These are phyloP conservation scores for Termitomyces sp. DNA, from an alignment of 768 basidiomycete genomes.

Conservation along the genomic window DNA sequence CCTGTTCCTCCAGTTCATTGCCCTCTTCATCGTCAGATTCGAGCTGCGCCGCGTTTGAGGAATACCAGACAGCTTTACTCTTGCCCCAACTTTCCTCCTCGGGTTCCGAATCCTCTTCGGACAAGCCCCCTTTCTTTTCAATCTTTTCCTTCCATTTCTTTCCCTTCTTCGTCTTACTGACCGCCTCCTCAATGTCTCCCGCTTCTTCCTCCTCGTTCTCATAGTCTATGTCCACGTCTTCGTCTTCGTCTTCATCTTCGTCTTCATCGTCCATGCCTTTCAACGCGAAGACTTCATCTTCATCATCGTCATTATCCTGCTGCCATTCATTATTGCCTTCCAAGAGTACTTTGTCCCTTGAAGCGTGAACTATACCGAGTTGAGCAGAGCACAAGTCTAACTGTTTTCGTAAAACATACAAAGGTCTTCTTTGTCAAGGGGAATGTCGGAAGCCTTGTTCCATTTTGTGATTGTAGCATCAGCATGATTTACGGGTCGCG, in stretches of 20 bases:
- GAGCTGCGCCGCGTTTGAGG: constrained; percentile 74
- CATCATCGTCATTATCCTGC: constrained; percentile 52
- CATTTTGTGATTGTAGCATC: constrained; percentile 58
- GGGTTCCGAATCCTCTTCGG: constrained; percentile 25
- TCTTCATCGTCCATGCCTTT: constrained; percentile 49
- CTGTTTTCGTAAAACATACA: constrained; percentile 41
- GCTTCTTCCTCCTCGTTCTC: constrained; percentile 27
- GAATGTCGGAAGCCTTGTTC: constrained; percentile 64
- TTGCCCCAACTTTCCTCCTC: constrained; percentile 80
- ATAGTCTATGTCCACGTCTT: constrained; percentile 29
- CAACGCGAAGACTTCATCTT: constrained; percentile 80
- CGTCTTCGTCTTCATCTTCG: constrained; percentile 16
- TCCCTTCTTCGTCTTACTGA: constrained; percentile 14
- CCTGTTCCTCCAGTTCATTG: constrained; percentile 82
- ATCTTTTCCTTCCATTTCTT: constrained; percentile 18
- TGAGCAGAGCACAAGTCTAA: constrained; percentile 1
- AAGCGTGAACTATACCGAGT: constrained; percentile 53
- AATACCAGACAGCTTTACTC: constrained; percentile 77
- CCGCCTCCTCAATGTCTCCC: constrained; percentile 16
- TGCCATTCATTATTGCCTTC: constrained; percentile 44
- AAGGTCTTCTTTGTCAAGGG: constrained; percentile 73
- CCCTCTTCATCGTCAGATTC: constrained; percentile 89
- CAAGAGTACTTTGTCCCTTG: constrained; percentile 72
- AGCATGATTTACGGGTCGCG: constrained; percentile 43
- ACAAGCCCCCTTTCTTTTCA: constrained; percentile 13